Base-by-base conservation (phyloP, 2,329 filamentous ascomycete genomes). In the Botrytis deweyae region DNA sequence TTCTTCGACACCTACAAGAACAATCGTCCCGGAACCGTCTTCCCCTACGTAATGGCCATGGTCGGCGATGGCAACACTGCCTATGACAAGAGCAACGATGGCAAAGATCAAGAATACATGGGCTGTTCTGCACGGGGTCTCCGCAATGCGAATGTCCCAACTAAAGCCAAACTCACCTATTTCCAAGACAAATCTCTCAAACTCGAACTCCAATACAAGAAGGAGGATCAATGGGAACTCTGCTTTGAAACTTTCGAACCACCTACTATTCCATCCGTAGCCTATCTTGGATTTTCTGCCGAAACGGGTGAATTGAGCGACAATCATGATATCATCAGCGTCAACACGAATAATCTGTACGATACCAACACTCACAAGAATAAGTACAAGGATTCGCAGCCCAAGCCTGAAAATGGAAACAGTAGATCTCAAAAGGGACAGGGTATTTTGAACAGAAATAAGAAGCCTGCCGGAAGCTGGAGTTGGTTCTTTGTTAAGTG, bases 1-100 rank as follows among this genome's bases (percentile, higher is more conserved):
- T 98, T 82, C 86, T 89, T 99, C 85, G 96, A 99, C 82, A 99
- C 96, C 63, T 99, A 99, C 88, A 99, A 99, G 90, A 99, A 99
- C 87, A 97, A 98, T 86, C 91, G 96, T 22, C 95, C 96, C 0
- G 96, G 96, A 62, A 92, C 94, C 61, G 93, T 97, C 65, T 99
- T 99, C 84, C 96, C 96, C 69, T 98, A 97, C 81, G 92, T 99
- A 80, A 98, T 98, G 95, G 95, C 95, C 76, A 98, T 98, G 96
- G 87, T 94, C 78, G 96, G 96, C 75, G 96, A 99, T 82, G 95
- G 96, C 76, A 87, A 94, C 81, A 97, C 92, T 10, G 82, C 86
- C 22, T 99, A 99, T 84, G 94, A 98, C 86, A 94, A 98, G 85
- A 90, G 91, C 79, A 95, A 95, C 80, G 96, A 99, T 81, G 96